Evolutionary conservation across 169 alveolate species (phyloP).

Genomic region (Cystoisospora suis): DNA sequence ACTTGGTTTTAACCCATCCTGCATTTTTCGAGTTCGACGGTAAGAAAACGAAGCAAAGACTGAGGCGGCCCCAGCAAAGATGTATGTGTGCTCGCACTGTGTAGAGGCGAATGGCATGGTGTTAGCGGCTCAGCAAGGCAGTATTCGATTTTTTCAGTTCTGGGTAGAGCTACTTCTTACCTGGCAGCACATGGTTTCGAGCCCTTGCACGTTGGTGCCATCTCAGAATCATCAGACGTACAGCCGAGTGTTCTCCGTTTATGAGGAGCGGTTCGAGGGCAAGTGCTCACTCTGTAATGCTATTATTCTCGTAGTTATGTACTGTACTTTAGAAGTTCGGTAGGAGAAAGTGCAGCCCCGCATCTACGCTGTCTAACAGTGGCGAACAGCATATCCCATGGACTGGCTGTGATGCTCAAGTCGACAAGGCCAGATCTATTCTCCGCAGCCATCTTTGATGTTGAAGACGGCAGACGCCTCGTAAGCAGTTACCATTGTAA

Average conservation of each 20-base stretch:
- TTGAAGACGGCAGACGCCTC: slow-evolving; percentile 62
- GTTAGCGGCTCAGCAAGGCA: slow-evolving; percentile 66
- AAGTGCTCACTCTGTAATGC: background rate
- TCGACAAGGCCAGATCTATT: slow-evolving; percentile 52
- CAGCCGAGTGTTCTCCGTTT: slow-evolving; percentile 54
- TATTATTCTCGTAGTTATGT: background rate
- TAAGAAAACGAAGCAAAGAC: background rate
- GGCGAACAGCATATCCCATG: slow-evolving; percentile 55
- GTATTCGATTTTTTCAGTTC: slow-evolving; percentile 54
- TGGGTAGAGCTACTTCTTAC: slow-evolving; percentile 34
- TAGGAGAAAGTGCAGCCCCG: background rate
- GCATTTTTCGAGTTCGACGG: slow-evolving; percentile 66
- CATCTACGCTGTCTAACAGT: background rate
- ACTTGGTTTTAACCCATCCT: slow-evolving; percentile 61
- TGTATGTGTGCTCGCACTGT: background rate
- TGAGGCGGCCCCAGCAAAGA: background rate
- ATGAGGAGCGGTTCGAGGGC: slow-evolving; percentile 63
- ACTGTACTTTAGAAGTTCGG: slow-evolving; percentile 48
- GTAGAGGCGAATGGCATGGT: slow-evolving; percentile 64
- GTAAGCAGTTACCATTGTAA: background rate
- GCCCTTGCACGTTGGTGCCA: background rate
- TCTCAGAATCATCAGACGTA: slow-evolving; percentile 48
- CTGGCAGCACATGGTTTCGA: background rate
- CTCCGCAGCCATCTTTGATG: slow-evolving; percentile 61
- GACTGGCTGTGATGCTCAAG: slow-evolving; percentile 60